A percentile compares a stretch with the other conserved stretches of the same genome.
These are phyloP conservation scores for Fistulifera solaris DNA, from an alignment of 108 stramenopile species.

Conservation along the genomic window DNA sequence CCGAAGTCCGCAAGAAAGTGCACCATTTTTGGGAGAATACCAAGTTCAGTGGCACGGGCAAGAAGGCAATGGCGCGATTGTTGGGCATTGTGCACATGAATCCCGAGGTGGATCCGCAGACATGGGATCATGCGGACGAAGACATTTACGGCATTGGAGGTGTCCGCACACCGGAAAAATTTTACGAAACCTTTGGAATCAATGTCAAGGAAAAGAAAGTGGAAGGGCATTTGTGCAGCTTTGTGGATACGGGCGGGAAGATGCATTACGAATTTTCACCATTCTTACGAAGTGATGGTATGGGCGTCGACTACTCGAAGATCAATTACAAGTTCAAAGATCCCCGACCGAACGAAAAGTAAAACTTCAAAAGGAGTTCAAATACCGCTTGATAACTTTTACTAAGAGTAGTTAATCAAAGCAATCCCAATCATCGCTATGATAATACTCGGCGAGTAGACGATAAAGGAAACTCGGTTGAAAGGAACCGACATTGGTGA, in stretches of 20 bases:
- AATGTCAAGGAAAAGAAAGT: slow-evolving; percentile 60
- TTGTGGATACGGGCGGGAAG: slow-evolving; percentile 46
- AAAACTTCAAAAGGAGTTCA: not conserved
- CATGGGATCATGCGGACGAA: slow-evolving; percentile 59
- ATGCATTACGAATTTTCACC: slow-evolving; percentile 62
- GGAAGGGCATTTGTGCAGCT: slow-evolving; percentile 59
- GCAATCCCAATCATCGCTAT: slow-evolving; percentile 83
- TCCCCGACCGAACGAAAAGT: slow-evolving; percentile 9
- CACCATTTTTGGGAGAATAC: slow-evolving; percentile 72
- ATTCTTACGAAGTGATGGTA: slow-evolving; percentile 60
- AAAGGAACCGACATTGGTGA: slow-evolving; percentile 93
- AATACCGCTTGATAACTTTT: too few species aligned
- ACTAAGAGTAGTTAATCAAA: slow-evolving; percentile 28
- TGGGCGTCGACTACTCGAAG: slow-evolving; percentile 76
- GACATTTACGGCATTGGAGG: slow-evolving; percentile 75
- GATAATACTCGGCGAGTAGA: slow-evolving; percentile 90
- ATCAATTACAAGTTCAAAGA: slow-evolving; percentile 44
- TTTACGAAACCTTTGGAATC: slow-evolving; percentile 76
- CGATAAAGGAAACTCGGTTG: slow-evolving; percentile 95
- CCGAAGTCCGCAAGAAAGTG: slow-evolving; percentile 50
- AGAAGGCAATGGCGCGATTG: slow-evolving; percentile 67
- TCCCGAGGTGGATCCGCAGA: slow-evolving; percentile 42
- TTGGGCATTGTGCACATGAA: slow-evolving; percentile 87
- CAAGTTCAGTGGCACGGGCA: slow-evolving; percentile 45
- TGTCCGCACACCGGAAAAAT: slow-evolving; percentile 68